Evolutionary conservation across 257 asterid genomes (phyloP), one percentile per base, ranked within the genome.

Genomic region (Ajuga chamaepitys): DNA sequence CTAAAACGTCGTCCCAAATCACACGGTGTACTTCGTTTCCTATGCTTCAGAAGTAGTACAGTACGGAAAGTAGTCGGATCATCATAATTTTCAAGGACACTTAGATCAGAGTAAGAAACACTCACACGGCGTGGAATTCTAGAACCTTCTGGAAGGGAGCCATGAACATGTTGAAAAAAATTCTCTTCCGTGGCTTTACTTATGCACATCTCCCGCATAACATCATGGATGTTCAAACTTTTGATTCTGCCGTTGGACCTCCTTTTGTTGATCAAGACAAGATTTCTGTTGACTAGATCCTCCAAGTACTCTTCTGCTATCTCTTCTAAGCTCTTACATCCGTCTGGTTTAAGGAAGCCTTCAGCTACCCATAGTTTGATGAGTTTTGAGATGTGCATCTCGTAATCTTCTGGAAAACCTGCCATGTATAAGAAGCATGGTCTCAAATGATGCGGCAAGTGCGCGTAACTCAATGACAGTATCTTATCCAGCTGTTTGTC

Each of bases 231-330:
- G 35, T 24, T 18, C 7, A 64, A 22, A 12, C 20, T 32, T 4
- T 64, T 64, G 38, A 64, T 50, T 21, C 16, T 20, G 37, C 70
- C 70, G 12, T 30, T 48, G 5, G 70, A 64, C 70, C 48, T 64
- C 51, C 70, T 64, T 38, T 50, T 1, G 1, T 16, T 50, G 58
- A 64, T 50, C 11, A 34, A 1, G 20, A 64, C 48, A 0, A 64
- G 60, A 22, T 14, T 60, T 60, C 66, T 22, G 14, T 24, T n/a
- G 4, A 40, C 53, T 4, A 40, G 34, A 60, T 60, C 66, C 2
- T 38, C 17, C 2, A 60, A 11, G 9, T 40, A 41, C 21, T 60
- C 66, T 12, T 60, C 25, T 0, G 66, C 66, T 2, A 11, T n/a
- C 38, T 60, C 53, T 41, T 60, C 66, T n/a, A 7, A 14, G 52